phyloP scores from a whole-genome alignment of 1,284 basidiomycete species.

The Ceratobasidium sp. region DNA sequence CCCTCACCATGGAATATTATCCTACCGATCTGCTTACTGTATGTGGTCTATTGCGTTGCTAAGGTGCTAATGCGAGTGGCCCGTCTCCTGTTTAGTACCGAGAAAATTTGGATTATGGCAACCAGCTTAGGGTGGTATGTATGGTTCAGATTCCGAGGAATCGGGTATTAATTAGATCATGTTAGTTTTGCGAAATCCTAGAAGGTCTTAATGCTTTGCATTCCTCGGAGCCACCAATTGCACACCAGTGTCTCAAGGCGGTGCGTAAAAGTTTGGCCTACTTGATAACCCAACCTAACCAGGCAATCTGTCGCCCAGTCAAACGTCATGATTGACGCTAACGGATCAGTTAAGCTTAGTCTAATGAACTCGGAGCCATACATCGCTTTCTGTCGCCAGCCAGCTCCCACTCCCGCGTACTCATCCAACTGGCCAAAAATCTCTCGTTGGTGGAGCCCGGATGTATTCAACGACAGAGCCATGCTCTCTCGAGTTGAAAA shows the following conservation, averaged over 20 bases:
- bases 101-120: conserved; percentile 3
- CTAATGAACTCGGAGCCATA: conserved; percentile 18
- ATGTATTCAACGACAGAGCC: background rate
- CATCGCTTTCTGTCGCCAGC: background rate
- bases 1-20: conserved; percentile 12
- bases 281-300: background rate
- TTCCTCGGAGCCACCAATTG: conserved; percentile 9
- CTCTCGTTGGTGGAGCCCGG: conserved; percentile 26
- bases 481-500: background rate
- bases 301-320: background rate
- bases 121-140: conserved; percentile 32
- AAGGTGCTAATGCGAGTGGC: background rate
- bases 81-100: background rate
- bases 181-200: conserved; percentile 23
- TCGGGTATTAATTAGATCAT: background rate
- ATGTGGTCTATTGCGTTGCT: background rate
- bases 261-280: background rate
- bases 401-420: background rate
- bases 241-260: conserved; percentile 24
- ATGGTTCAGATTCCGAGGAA: background rate
- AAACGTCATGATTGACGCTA: conserved; percentile 18
- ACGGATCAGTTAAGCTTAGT: conserved; percentile 16
- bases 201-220: conserved; percentile 23
- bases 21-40: conserved; percentile 19
- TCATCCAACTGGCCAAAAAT: conserved; percentile 13